Percentiles rank a stretch among this genome's conserved stretches.
phyloP scores from a whole-genome alignment of 2,329 filamentous ascomycete genomes.

The Verticillium zaregamsianum region DNA sequence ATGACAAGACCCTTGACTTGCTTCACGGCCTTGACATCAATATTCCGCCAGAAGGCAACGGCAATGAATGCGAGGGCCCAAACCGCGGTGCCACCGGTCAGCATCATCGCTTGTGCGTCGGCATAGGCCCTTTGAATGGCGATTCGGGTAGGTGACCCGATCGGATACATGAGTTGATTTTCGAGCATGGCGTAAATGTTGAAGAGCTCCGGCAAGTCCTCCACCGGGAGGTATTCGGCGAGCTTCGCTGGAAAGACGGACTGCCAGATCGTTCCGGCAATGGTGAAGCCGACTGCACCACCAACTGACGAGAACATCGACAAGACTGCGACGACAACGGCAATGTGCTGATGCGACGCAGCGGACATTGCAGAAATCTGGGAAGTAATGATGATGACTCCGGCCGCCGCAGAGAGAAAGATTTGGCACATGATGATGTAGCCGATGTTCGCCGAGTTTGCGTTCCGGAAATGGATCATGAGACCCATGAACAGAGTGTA shows the following conservation, averaged over 20 bases:
- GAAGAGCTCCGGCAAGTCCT: slow-evolving; percentile 25
- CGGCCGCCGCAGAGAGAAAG: slow-evolving; percentile 30
- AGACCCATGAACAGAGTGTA: slow-evolving; percentile 21
- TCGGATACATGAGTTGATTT: slow-evolving; percentile 31
- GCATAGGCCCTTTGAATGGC: slow-evolving; percentile 44
- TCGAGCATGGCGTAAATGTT: slow-evolving; percentile 35
- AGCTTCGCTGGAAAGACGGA: slow-evolving; percentile 32
- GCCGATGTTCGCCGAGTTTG: slow-evolving; percentile 21
- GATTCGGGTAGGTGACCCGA: slow-evolving; percentile 33
- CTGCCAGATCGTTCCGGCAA: slow-evolving; percentile 29
- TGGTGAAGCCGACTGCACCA: slow-evolving; percentile 23
- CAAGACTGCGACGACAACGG: slow-evolving; percentile 27
- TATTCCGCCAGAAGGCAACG: slow-evolving; percentile 24
- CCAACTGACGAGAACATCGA: slow-evolving; percentile 25
- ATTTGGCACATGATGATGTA: slow-evolving; percentile 34
- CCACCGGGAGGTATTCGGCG: slow-evolving; percentile 31
- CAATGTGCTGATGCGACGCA: slow-evolving; percentile 25
- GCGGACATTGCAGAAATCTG: slow-evolving; percentile 29
- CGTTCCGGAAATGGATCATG: slow-evolving; percentile 30
- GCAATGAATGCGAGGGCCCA: slow-evolving; percentile 21
- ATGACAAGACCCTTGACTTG: slow-evolving; percentile 36
- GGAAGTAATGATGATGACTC: slow-evolving; percentile 30
- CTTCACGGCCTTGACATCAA: slow-evolving; percentile 30
- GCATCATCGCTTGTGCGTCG: slow-evolving; percentile 37
- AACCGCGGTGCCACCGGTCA: slow-evolving; percentile 29